A percentile compares a stretch with the other conserved stretches of the same genome.
Evolutionary conservation across 176 grass and related monocot species (phyloP).

Genomic region (Tuctoria greenei): DNA sequence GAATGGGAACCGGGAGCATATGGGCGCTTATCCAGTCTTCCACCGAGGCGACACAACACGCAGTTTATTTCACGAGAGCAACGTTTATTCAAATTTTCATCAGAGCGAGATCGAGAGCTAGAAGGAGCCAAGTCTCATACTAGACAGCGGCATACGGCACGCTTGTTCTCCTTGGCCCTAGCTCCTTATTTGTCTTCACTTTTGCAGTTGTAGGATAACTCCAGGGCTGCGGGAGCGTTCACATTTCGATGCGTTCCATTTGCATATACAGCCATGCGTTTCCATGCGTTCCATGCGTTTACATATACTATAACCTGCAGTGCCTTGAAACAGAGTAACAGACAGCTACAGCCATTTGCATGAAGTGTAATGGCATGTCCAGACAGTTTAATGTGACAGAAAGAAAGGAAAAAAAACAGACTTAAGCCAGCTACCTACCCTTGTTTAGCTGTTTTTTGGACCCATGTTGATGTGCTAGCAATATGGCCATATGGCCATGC

Average conservation of each 20-base stretch:
- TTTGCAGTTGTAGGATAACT: not conserved
- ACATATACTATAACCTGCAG: too few relatives aligned
- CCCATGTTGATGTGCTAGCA: not conserved
- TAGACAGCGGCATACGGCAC: not conserved
- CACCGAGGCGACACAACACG: not conserved
- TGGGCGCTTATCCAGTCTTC: not conserved
- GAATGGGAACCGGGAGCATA: too few relatives aligned
- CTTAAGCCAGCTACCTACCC: too few relatives aligned
- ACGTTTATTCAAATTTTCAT: not conserved
- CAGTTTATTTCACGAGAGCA: slow-evolving; percentile 10
- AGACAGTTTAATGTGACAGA: not conserved
- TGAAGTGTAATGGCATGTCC: slow-evolving; percentile 4
- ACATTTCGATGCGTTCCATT: not conserved
- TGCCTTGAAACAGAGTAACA: not conserved
- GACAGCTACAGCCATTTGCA: not conserved
- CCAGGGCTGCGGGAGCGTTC: slow-evolving; percentile 3
- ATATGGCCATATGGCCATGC: not conserved
- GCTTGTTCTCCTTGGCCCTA: too few relatives aligned
- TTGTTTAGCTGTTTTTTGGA: not conserved
- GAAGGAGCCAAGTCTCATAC: not conserved
- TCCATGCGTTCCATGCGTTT: too few relatives aligned
- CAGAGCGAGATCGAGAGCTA: not conserved
- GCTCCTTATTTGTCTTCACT: not conserved
- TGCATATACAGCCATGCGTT: too few relatives aligned
- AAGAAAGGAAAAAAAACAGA: too few relatives aligned